Conservation (phyloP, 2,329 filamentous ascomycete genomes). For the Gremmenia infestans region DNA sequence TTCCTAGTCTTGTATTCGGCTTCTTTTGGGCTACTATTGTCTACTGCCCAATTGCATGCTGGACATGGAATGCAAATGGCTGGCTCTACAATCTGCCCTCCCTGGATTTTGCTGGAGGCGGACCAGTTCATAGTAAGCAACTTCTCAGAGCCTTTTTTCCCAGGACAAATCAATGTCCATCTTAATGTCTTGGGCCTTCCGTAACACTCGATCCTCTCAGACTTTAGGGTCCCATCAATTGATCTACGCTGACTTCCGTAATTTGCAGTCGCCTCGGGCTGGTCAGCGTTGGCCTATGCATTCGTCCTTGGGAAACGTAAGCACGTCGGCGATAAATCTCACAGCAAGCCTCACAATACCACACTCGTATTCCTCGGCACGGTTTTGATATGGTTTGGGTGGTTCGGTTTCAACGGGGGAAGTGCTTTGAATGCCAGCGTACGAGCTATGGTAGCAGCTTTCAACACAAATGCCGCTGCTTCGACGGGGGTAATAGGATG, state of each 20-base stretch:
- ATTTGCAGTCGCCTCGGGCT: constrained; percentile 47
- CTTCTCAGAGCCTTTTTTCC: too few species aligned
- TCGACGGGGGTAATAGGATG: constrained; percentile 50
- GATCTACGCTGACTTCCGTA: too few species aligned
- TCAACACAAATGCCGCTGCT: constrained; percentile 55
- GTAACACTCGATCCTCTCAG: too few species aligned
- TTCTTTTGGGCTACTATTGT: constrained; percentile 62
- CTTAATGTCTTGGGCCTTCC: too few species aligned
- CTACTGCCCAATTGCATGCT: constrained; percentile 59
- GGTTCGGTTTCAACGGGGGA: constrained; percentile 50
- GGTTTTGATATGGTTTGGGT: constrained; percentile 60
- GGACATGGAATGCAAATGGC: constrained; percentile 63
- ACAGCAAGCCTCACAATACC: constrained; percentile 56
- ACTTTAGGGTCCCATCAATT: too few species aligned
- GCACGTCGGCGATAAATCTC: constrained; percentile 42
- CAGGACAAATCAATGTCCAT: too few species aligned
- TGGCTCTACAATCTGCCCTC: constrained; percentile 57
- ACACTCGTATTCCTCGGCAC: constrained; percentile 60
- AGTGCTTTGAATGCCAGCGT: constrained; percentile 47
- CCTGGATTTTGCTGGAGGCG: constrained; percentile 34
- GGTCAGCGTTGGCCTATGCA: constrained; percentile 59
- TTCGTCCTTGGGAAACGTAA: constrained; percentile 56
- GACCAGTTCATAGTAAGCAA: constrained; percentile 50
- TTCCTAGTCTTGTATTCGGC: constrained; percentile 59
- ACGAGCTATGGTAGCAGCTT: constrained; percentile 49